Evolutionary conservation across 106 monocot genomes (phyloP).

Genomic region (Acorus calamus): DNA sequence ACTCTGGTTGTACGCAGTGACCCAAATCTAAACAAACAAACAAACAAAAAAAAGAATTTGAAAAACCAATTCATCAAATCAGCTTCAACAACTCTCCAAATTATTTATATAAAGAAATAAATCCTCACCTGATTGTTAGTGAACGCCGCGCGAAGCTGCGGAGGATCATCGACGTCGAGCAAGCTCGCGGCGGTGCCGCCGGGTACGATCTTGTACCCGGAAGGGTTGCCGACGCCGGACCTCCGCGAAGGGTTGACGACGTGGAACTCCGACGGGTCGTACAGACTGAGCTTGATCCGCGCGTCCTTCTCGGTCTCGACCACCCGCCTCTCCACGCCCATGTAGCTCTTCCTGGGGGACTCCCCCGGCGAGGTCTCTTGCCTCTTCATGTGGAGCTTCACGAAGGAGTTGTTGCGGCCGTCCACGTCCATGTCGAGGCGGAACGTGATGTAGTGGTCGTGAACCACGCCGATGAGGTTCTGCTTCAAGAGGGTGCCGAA

Average conservation of each 20-base stretch:
- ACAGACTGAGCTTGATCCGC: not conserved
- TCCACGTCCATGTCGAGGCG: constrained; percentile 3
- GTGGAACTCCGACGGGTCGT: not conserved
- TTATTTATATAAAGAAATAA: not conserved
- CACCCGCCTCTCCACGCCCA: not conserved
- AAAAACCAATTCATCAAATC: not conserved
- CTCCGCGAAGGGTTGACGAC: constrained; percentile 7
- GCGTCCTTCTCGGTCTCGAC: constrained; percentile 1
- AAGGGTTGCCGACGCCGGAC: constrained; percentile 5
- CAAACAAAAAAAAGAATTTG: not conserved
- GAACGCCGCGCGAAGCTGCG: constrained; percentile 4
- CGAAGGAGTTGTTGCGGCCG: constrained; percentile 3
- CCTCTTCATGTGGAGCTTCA: constrained; percentile 3
- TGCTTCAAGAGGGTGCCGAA: too few species aligned
- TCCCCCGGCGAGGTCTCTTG: constrained; percentile 2
- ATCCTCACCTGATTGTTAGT: constrained; percentile 7
- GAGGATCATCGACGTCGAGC: constrained; percentile 8
- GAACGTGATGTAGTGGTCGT: too few species aligned
- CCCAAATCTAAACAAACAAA: not conserved
- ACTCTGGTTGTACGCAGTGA: too few species aligned
- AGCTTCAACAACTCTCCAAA: not conserved
- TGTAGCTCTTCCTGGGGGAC: constrained; percentile 4
- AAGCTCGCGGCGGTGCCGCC: constrained; percentile 2
- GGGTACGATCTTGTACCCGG: constrained; percentile 2
- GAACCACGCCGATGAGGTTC: too few species aligned